Evolutionary conservation across 768 basidiomycete species (phyloP).

Genomic region (Mycena olivaceomarginata): DNA sequence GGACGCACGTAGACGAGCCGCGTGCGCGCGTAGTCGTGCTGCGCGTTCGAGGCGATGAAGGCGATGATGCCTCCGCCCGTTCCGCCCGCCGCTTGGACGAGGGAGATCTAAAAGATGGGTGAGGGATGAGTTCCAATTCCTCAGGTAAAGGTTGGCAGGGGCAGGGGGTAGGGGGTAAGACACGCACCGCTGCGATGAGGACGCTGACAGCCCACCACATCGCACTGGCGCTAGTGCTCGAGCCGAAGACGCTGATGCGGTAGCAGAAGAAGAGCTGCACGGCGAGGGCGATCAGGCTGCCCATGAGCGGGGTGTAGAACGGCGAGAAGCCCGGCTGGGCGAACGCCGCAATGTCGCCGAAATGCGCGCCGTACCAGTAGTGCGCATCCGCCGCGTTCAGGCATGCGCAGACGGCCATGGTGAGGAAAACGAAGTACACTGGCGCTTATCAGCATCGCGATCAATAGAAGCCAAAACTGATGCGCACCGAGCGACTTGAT

Average conservation of each 20-base stretch:
- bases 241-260: slow-evolving; percentile 51
- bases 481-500: slow-evolving; percentile 47
- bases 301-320: slow-evolving; percentile 52
- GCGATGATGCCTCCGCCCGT: slow-evolving; percentile 40
- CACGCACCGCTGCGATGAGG: slow-evolving; percentile 38
- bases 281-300: slow-evolving; percentile 48
- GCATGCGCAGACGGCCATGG: slow-evolving; percentile 49
- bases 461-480: neutral
- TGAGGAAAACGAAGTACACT: slow-evolving; percentile 51
- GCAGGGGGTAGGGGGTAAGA: neutral
- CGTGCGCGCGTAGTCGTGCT: slow-evolving; percentile 23
- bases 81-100: slow-evolving; percentile 44
- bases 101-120: slow-evolving; percentile 26
- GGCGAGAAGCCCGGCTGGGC: slow-evolving; percentile 46
- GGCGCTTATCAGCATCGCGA: neutral
- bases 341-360: slow-evolving; percentile 51
- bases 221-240: slow-evolving; percentile 9
- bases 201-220: slow-evolving; percentile 29
- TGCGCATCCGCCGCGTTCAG: slow-evolving; percentile 51
- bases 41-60: slow-evolving; percentile 30
- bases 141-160: too few relatives aligned
- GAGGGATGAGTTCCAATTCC: neutral
- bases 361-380: slow-evolving; percentile 52
- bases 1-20: slow-evolving; percentile 41
- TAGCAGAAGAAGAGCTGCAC: slow-evolving; percentile 57